These are phyloP conservation scores for Santalum album DNA, from an alignment of 164 flowering plant species.

Conservation along the genomic window DNA sequence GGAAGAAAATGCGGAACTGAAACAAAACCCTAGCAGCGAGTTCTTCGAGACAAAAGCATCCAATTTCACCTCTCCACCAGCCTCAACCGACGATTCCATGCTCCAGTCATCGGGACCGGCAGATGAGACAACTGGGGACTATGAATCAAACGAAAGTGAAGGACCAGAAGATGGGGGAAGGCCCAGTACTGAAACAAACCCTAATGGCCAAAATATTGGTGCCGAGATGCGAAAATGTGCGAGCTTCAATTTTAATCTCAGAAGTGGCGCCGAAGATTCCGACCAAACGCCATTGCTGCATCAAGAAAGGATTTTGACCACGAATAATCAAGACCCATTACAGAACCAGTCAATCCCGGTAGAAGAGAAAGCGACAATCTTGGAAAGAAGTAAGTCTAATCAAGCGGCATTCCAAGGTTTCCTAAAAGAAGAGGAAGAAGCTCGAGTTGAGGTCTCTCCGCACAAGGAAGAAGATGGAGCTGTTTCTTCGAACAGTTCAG, in stretches of 20 bases:
- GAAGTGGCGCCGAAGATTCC: no score
- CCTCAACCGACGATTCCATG: not conserved
- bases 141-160: conserved; percentile 2
- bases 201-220: conserved; percentile 13
- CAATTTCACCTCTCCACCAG: conserved; percentile 4
- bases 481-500: conserved; percentile 10
- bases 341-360: conserved; percentile 9
- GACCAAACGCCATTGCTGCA: no score
- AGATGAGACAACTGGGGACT: conserved; percentile 2
- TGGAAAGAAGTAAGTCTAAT: conserved; percentile 36
- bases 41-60: conserved; percentile 1
- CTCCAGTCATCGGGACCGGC: conserved; percentile 1
- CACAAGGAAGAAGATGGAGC: conserved; percentile 15
- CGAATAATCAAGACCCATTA: no score
- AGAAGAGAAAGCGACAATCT: conserved; percentile 21
- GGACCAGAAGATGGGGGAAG: conserved; percentile 14
- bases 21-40: conserved; percentile 3
- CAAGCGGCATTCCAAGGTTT: conserved; percentile 26
- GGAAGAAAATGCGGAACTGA: not conserved
- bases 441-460: conserved; percentile 7
- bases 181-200: conserved; percentile 18
- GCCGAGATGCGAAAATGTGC: conserved; percentile 27
- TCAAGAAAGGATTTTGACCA: no score
- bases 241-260: conserved; percentile 33
- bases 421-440: conserved; percentile 27